Conservation (phyloP, 2,329 filamentous ascomycete species). For the Verticillium nubilum region DNA sequence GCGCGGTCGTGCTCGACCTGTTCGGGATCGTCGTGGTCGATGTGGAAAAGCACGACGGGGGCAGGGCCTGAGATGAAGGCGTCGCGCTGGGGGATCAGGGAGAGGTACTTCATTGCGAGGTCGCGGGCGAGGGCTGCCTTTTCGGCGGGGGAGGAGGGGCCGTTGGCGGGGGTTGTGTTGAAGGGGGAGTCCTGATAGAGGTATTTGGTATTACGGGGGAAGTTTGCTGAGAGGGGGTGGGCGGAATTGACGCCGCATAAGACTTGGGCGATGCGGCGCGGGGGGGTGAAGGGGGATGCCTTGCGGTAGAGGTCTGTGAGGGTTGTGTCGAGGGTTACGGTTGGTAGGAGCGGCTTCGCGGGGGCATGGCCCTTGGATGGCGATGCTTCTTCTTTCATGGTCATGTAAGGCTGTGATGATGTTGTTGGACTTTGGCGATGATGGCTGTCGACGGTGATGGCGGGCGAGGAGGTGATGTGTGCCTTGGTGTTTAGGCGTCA, state of each 20-base stretch:
- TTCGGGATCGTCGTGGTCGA: conserved; percentile 13
- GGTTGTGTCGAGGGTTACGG: conserved; percentile 26
- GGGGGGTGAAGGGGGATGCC: conserved; percentile 14
- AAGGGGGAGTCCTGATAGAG: conserved; percentile 29
- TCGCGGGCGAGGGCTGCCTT: conserved; percentile 12
- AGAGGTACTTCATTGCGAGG: conserved; percentile 27
- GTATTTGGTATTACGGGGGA: conserved; percentile 28
- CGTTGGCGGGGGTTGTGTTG: conserved; percentile 15
- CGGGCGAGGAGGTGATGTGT: no score
- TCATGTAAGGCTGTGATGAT: neutral
- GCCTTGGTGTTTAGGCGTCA: no score
- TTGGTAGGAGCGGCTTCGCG: conserved; percentile 17
- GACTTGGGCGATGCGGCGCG: conserved; percentile 22
- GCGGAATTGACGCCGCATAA: conserved; percentile 20
- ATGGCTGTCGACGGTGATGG: no score
- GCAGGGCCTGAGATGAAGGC: conserved; percentile 23
- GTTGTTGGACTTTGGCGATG: no score
- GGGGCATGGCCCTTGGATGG: neutral
- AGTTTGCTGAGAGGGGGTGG: conserved; percentile 17
- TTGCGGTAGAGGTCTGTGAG: conserved; percentile 26
- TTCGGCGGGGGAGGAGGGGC: neutral
- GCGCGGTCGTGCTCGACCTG: conserved; percentile 18
- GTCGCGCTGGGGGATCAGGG: conserved; percentile 27
- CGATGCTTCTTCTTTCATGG: neutral
- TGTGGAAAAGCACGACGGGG: conserved; percentile 23